Conservation (phyloP, 345 rosid species). For the Bruguiera sexangula region DNA sequence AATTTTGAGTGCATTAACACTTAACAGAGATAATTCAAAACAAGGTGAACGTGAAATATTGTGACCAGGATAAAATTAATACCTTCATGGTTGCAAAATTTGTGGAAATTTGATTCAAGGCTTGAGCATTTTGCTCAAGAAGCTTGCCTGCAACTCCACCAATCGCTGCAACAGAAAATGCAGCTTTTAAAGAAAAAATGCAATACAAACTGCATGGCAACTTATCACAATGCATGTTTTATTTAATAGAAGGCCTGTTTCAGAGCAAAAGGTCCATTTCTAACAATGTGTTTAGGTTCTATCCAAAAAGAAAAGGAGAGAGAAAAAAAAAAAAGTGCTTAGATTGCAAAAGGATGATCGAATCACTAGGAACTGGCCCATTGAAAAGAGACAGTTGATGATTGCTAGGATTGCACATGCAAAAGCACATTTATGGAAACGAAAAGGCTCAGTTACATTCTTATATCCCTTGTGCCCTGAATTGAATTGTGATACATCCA, state of each 20-base stretch:
- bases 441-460: background rate
- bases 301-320: background rate
- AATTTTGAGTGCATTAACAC: background rate
- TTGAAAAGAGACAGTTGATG: background rate
- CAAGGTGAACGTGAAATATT: background rate
- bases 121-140: constrained; percentile 55
- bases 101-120: constrained; percentile 45
- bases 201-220: background rate
- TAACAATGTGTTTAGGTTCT: background rate
- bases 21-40: background rate
- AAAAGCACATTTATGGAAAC: background rate
- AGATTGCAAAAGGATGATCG: background rate
- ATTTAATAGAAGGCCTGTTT: too few relatives aligned
- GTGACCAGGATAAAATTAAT: background rate
- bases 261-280: too few relatives aligned
- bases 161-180: constrained; percentile 41
- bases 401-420: background rate
- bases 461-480: background rate
- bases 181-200: background rate
- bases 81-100: constrained; percentile 52
- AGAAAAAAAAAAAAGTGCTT: background rate
- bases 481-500: background rate
- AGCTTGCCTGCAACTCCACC: constrained; percentile 52
- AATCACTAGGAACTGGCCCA: background rate
- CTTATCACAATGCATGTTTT: background rate